These are phyloP conservation scores for Citrus hindsii DNA, from an alignment of 345 rosid species.

Conservation along the genomic window DNA sequence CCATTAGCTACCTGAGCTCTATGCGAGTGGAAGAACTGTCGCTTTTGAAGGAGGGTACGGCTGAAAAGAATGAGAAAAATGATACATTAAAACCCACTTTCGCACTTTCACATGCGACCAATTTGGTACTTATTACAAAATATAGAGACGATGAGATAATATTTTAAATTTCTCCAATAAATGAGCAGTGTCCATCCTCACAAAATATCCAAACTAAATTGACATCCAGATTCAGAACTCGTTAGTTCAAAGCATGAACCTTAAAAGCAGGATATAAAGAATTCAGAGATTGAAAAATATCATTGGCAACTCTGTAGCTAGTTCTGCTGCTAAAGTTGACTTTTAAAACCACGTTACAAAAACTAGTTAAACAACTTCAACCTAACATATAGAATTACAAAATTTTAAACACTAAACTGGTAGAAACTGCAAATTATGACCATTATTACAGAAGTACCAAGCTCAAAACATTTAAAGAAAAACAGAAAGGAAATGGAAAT, in stretches of 20 bases:
- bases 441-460: neutral
- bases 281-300: neutral
- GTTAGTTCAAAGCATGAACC: neutral
- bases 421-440: neutral
- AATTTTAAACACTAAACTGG: neutral
- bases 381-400: neutral
- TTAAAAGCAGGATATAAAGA: neutral
- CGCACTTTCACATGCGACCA: neutral
- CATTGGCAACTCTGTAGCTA: neutral
- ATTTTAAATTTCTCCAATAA: neutral
- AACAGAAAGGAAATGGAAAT: neutral
- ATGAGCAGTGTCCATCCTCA: neutral
- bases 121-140: neutral
- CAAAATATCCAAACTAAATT: neutral
- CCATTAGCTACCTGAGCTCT: slow-evolving; percentile 80
- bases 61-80: slow-evolving; percentile 37
- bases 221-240: neutral
- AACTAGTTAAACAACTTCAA: neutral
- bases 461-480: neutral
- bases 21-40: slow-evolving; percentile 97
- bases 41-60: slow-evolving; percentile 78
- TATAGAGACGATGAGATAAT: neutral
- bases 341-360: neutral
- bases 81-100: slow-evolving; percentile 17
- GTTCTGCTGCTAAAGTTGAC: neutral